Base-by-base conservation (phyloP, 768 basidiomycete genomes). In the Polyporus arcularius region DNA sequence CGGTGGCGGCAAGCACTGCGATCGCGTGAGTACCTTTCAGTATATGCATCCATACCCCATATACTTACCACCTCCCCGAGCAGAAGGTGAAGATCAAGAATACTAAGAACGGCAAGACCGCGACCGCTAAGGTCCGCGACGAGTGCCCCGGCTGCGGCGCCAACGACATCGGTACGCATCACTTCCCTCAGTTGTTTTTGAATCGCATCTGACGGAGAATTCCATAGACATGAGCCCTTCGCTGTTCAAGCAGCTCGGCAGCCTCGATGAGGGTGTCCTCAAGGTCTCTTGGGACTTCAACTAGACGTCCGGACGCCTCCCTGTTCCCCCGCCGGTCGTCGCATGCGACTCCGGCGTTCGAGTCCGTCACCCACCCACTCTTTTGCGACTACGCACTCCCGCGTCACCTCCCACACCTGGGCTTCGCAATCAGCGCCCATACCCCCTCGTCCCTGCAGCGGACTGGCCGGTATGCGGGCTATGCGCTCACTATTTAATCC, bases 221-320 rank as follows among this genome's bases (percentile, higher is more conserved):
- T 51, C 6, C 28, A 9, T 68, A 91, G 89, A 91, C 70, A 81
- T 90, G 84, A 89, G 87, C 32, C 81, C 82, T 4, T 76, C 78
- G 10, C 68, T 88, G 30, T 91, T 91, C 73, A 3, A 82, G 67
- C 61, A 82, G 60, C 68, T 91, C 46, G 82, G 70, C 28, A 31
- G 52, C 35, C 80, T 87, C 46, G 70, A 64, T 59, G 69, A 72
- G 5, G 89, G 89, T 28, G 78, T 78, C 39, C 69, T 90, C 32
- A 58, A 65, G 10, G 76, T 90, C 58, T 68, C 71, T 1, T 90
- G 89, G 89, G 67, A 84, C 62, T 88, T 85, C 76, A 79, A 82
- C 21, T 32, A 50, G 38, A 53, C 32, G 38, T 18, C 42, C 35
- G 4, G 46, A 48, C 26, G n/a, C 45, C n/a, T 46, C 10, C 41